Percentiles rank a stretch among this genome's conserved stretches.
These are phyloP conservation scores for Avena insularis DNA, from an alignment of 176 grass and related monocot species.

Conservation along the genomic window DNA sequence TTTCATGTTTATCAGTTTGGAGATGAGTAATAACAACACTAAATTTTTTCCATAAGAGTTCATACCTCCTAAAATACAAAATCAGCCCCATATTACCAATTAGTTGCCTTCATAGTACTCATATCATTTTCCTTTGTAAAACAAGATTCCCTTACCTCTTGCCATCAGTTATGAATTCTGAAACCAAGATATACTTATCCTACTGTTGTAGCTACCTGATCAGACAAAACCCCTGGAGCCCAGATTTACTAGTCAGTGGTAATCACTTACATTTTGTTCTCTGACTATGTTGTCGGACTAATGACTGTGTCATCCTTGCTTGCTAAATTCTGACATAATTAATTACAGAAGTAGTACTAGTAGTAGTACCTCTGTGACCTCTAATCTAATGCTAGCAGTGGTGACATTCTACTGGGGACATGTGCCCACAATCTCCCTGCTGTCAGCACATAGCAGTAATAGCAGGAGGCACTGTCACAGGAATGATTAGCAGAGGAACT, in stretches of 20 bases:
- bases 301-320: conserved; percentile 28
- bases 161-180: neutral
- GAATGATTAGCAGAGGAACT: conserved; percentile 46
- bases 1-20: neutral
- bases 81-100: neutral
- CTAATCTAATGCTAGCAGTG: conserved; percentile 25
- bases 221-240: neutral
- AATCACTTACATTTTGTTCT: neutral
- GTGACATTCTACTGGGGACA: conserved; percentile 60
- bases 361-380: neutral
- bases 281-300: conserved; percentile 24
- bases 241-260: conserved; percentile 27
- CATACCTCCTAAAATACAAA: neutral
- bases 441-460: conserved; percentile 47
- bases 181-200: neutral
- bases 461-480: conserved; percentile 50
- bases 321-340: conserved; percentile 46
- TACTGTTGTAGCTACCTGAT: neutral
- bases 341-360: conserved; percentile 5
- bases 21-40: neutral
- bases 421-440: conserved; percentile 43
- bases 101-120: no score
- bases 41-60: neutral
- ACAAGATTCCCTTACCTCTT: neutral
- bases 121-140: neutral